Conservation (phyloP, 108 stramenopile species). For the Cyclostephanos invisitatus region DNA sequence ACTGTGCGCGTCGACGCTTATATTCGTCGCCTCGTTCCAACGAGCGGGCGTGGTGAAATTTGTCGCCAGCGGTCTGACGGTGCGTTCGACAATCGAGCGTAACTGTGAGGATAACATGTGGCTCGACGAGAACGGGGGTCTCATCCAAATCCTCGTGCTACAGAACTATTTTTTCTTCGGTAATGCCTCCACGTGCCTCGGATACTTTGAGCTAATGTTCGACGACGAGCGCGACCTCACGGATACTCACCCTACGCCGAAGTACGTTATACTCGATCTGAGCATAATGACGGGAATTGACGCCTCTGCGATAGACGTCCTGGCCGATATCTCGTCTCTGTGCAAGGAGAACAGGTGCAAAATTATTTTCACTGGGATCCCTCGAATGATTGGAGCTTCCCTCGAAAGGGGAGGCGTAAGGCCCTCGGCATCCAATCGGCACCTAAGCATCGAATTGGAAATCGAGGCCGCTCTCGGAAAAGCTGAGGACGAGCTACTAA, state of each 20-base stretch:
- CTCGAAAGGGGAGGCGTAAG: constrained; percentile 57
- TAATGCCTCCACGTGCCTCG: constrained; percentile 66
- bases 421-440: constrained; percentile 48
- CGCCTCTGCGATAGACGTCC: constrained; percentile 68
- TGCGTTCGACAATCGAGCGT: constrained; percentile 74
- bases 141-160: constrained; percentile 69
- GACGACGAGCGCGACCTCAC: constrained; percentile 45
- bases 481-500: constrained; percentile 68
- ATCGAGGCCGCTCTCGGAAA: constrained; percentile 61
- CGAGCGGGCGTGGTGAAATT: constrained; percentile 75
- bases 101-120: constrained; percentile 50
- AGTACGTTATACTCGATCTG: constrained; percentile 65
- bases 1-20: constrained; percentile 65
- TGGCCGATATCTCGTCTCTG: constrained; percentile 56
- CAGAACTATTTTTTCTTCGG: constrained; percentile 88
- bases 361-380: constrained; percentile 56
- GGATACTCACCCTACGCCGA: constrained; percentile 59
- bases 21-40: constrained; percentile 79
- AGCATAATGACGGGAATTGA: constrained; percentile 74
- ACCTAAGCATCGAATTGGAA: constrained; percentile 56
- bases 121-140: constrained; percentile 74
- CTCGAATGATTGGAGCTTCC: constrained; percentile 36
- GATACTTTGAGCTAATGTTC: constrained; percentile 79
- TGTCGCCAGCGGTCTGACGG: constrained; percentile 59
- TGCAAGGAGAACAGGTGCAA: constrained; percentile 62